Base-by-base conservation (phyloP, 1,139 yeast species). In the Arxiozyma heterogenica region DNA sequence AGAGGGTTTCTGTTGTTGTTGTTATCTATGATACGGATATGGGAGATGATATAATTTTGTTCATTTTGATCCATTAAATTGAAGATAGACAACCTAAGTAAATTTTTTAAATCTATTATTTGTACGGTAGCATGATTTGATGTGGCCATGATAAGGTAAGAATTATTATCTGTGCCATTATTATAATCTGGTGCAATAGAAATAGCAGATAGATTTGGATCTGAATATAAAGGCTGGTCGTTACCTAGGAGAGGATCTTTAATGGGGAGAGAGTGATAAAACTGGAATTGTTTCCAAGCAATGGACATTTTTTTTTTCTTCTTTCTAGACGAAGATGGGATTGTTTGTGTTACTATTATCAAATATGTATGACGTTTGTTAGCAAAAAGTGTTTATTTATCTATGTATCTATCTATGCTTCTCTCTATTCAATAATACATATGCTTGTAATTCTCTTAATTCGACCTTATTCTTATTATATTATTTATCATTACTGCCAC, bases 281-380 rank as follows among this genome's bases (percentile, higher is more conserved):
- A 84, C 61, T 87, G 91, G 71, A 93, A 87, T 63, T 87, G 96
- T 57, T 94, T 77, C 96, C 96, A 90, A 34, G 82, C 73, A 18
- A 44, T n/a, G 1, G 46, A 49, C 51, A 49, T 49, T 12, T 18
- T 27, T 34, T 34, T n/a, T n/a, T n/a, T n/a, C n/a, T n/a, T n/a
- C n/a, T n/a, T n/a, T n/a, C n/a, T n/a, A n/a, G n/a, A n/a, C n/a
- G n/a, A n/a, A n/a, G n/a, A n/a, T n/a, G n/a, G n/a, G n/a, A 23
- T 23, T 34, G 4, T 34, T 34, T 12, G 17, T 12, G 15, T 12
- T 9, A 34, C 15, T 34, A 34, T 34, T 34, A 34, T 34, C 4
- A 34, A n/a, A n/a, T n/a, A n/a, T n/a, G n/a, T n/a, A n/a, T n/a
- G n/a, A n/a, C n/a, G n/a, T n/a, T n/a, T n/a, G n/a, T n/a, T n/a